A percentile compares a stretch with the other conserved stretches of the same genome.
Conservation (phyloP, 148 eudicot species). For the Rhododendron simsii region DNA sequence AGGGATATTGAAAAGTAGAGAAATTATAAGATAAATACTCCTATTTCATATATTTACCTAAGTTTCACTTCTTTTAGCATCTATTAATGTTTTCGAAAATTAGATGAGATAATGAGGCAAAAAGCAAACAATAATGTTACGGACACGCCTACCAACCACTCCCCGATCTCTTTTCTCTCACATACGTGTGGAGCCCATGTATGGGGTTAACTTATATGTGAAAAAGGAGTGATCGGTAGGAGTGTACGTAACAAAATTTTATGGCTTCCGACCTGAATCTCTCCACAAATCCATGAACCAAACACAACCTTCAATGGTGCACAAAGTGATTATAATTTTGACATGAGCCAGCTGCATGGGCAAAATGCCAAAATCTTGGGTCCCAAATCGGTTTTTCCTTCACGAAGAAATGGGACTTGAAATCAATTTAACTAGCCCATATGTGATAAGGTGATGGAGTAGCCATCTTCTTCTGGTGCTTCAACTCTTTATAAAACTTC, state of each 20-base stretch:
- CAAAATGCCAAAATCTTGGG: neutral
- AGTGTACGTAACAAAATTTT: too few relatives aligned
- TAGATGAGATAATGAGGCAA: neutral
- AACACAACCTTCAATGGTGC: neutral
- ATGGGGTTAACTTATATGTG: too few relatives aligned
- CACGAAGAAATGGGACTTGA: neutral
- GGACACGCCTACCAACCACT: too few relatives aligned
- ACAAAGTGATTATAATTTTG: neutral
- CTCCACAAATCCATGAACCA: neutral
- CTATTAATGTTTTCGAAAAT: too few relatives aligned
- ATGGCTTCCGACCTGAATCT: neutral
- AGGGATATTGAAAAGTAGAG: too few relatives aligned
- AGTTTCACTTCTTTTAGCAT: too few relatives aligned
- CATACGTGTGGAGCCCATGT: too few relatives aligned
- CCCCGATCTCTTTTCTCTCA: too few relatives aligned
- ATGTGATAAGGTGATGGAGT: constrained; percentile 47
- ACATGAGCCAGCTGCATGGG: neutral
- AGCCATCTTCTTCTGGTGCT: constrained; percentile 41
- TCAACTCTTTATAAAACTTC: constrained; percentile 55
- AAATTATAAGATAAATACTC: too few relatives aligned
- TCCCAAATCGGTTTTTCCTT: neutral
- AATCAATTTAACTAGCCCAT: constrained; percentile 20
- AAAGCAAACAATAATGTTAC: neutral
- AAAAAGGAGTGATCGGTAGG: too few relatives aligned
- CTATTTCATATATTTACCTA: too few relatives aligned